Base-by-base conservation (phyloP, 306 rosid genomes). In the Prunus davidiana region DNA sequence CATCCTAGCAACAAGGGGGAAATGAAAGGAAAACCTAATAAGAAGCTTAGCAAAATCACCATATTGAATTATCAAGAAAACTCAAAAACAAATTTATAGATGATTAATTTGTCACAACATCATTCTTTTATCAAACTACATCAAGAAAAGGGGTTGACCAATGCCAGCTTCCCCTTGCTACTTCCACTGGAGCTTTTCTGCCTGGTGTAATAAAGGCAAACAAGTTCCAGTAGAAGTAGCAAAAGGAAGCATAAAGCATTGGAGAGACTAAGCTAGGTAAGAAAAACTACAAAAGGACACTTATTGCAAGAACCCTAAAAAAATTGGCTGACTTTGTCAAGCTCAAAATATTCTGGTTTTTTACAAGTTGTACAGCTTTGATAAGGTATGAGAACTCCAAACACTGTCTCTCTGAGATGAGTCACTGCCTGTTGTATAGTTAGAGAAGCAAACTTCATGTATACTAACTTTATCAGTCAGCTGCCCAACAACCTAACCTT, bases 151-250 rank as follows among this genome's bases (percentile, higher is more conserved):
- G 56, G 81, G 80, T 72, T 62, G 74, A 71, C 87, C 91, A 77
- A 84, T 69, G 69, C 84, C 81, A 89, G 99, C 96, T 89, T 89
- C 99, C 87, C 97, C 84, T 92, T 95, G 99, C 99, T 95, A 85
- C 97, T 92, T 95, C 97, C 87, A 93, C 99, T 92, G 87, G 88
- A 86, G 78, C 96, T 89, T 88, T 56, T 79, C 74, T 82, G 93
- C 96, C 97, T 22, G 20, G 15, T 77, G 30, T 49, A 38, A 83
- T 51, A 5, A 78, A 86, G 93, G 96, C 96, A 86, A 84, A 88
- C 46, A 84, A 87, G 93, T 79, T 86, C 60, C 62, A 95, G 96
- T 93, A 84, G 86, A 95, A 95, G 96, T 12, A 92, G 99, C 99
- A 88, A 95, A 92, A 92, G 89, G 99, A 95, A 95, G 97, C 99